These are phyloP conservation scores for Strombidium stylifer DNA, from an alignment of 73 alveolate species.

Conservation along the genomic window DNA sequence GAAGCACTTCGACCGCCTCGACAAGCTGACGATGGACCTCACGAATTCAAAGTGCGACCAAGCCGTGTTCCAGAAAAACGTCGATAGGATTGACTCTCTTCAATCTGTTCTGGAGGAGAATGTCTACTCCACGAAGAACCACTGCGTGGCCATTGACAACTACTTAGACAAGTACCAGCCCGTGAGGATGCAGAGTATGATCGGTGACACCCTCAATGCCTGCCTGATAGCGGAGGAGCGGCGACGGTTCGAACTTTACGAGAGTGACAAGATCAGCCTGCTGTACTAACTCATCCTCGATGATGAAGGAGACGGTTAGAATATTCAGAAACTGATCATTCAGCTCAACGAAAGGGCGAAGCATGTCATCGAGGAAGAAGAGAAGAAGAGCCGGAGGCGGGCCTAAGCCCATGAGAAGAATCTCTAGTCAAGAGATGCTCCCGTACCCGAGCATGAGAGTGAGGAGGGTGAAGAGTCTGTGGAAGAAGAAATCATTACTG, in stretches of 20 bases:
- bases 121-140: not conserved
- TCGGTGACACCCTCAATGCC: slow-evolving; percentile 1
- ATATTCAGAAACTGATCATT: slow-evolving; percentile 7
- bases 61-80: not conserved
- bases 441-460: no score
- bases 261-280: slow-evolving; percentile 5
- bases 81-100: not conserved
- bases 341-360: slow-evolving; percentile 26
- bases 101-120: not conserved
- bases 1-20: not conserved
- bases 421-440: no score
- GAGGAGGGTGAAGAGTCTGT: no score
- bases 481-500: no score
- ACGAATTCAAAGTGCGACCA: not conserved
- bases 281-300: slow-evolving; percentile 8
- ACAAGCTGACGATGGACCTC: not conserved
- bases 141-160: not conserved
- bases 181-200: not conserved
- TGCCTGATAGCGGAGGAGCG: not conserved
- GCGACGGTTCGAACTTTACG: slow-evolving; percentile 14
- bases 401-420: no score
- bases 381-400: slow-evolving; percentile 8
- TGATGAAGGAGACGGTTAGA: not conserved
- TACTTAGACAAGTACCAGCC: slow-evolving; percentile 10
- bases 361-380: slow-evolving; percentile 21